Base-by-base conservation (phyloP, 2,329 filamentous ascomycete species). In the Calonectria fujianensis region DNA sequence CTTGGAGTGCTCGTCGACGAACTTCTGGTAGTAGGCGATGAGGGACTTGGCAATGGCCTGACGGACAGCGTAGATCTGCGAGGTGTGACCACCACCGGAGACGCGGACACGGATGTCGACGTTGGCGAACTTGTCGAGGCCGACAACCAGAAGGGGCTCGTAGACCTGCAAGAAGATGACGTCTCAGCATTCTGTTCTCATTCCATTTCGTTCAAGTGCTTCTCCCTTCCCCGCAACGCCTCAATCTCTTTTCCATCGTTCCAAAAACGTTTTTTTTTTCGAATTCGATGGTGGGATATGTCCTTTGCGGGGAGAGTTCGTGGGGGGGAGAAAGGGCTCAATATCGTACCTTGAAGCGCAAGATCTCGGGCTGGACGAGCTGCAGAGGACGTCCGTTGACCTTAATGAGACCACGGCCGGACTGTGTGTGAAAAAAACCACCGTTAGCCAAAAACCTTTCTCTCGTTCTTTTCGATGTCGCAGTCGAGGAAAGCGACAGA, bases 1-100 rank as follows among this genome's bases (percentile, higher is more conserved):
- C 95, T 99, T 99, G 91, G 94, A 95, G 94, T 98, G 96, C 94
- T 99, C 97, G 87, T 99, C 97, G 89, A 98, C 95, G 91, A 94
- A 99, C 93, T 99, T 98, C 91, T 98, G 96, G 94, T 98, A 98
- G 94, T 98, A 98, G 89, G 96, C 85, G 82, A 87, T 85, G 74
- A 87, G 82, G 76, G 85, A 83, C 93, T 98, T 99, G 91, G 96
- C 93, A 69, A 99, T 98, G 85, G 97, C 96, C 91, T 99, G 97
- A 85, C 97, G 96, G 92, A 98, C 95, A 87, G 97, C 97, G 90
- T 98, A 98, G 89, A 98, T 92, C 90, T 98, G 96, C 76, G 95
- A 98, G 81, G 94, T 96, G 92, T 98, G 96, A 91, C 96, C 97
- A 95, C 97, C 97, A 88, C 97, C 97, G 85, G 93, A 92, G 85